A percentile compares a stretch with the other conserved stretches of the same genome.
Conservation (phyloP, 345 rosid species). For the Psidium friedrichsthalianum region DNA sequence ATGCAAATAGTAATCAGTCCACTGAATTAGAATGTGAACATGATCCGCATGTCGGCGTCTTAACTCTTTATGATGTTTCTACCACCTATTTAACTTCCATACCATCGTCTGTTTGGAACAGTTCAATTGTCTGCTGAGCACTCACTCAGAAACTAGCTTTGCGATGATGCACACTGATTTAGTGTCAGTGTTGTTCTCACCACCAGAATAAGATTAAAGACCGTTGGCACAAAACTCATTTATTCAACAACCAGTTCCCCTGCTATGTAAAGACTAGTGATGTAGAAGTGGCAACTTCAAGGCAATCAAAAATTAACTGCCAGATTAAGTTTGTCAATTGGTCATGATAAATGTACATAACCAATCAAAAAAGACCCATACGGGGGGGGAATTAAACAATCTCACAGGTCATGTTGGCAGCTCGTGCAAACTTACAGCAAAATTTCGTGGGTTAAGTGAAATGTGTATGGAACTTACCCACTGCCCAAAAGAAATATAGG, state of each 20-base stretch:
- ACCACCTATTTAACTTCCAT: background rate
- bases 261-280: background rate
- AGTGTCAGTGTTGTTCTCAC: background rate
- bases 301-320: background rate
- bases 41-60: background rate
- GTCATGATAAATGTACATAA: no score
- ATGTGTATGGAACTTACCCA: conserved; percentile 43
- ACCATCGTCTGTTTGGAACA: background rate
- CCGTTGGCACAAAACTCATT: background rate
- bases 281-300: background rate
- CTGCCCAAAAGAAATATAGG: conserved; percentile 97
- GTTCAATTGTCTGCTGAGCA: background rate
- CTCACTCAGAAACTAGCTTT: background rate
- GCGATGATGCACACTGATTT: background rate
- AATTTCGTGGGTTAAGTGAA: background rate
- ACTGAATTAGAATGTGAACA: background rate
- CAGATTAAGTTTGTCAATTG: background rate
- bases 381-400: background rate
- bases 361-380: background rate
- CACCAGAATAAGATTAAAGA: background rate
- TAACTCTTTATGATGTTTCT: background rate
- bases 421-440: background rate
- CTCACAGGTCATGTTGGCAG: background rate
- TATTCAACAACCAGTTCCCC: background rate
- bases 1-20: background rate